phyloP scores from a whole-genome alignment of 371 early-diverging fungal species.

The Syncephalastrum monosporum region DNA sequence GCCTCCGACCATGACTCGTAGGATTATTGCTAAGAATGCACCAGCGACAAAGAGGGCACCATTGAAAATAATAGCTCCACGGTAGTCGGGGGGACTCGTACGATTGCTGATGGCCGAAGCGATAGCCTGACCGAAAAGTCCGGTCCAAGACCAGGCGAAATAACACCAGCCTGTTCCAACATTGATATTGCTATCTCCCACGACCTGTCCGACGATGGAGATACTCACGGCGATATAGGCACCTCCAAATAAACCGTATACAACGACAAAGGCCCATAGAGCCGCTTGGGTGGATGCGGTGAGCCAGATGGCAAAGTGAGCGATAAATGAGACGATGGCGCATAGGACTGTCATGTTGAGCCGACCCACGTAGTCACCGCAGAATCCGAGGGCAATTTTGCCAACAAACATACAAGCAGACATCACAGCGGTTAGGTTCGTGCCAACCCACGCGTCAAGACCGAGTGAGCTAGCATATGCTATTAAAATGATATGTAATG shows the following conservation, averaged over 20 bases:
- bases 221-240: conserved; percentile 38
- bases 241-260: conserved; percentile 56
- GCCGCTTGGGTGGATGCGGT: conserved; percentile 29
- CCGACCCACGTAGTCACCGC: conserved; percentile 56
- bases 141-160: too few relatives aligned
- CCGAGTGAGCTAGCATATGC: conserved; percentile 32
- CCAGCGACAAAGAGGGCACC: conserved; percentile 23
- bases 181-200: too few relatives aligned
- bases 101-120: conserved; percentile 41
- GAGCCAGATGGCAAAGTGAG: conserved; percentile 35
- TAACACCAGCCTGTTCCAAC: too few relatives aligned
- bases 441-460: conserved; percentile 28
- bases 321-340: conserved; percentile 35
- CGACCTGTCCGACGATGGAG: background rate
- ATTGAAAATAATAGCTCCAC: conserved; percentile 13
- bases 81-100: conserved; percentile 15
- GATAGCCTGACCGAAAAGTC: conserved; percentile 19
- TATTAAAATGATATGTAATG: background rate
- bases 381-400: conserved; percentile 44
- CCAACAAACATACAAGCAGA: conserved; percentile 48
- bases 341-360: conserved; percentile 51
- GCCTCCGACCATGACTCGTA: conserved; percentile 17
- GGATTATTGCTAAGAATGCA: conserved; percentile 20
- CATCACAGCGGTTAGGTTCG: conserved; percentile 41
- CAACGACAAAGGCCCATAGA: conserved; percentile 32